A percentile compares a stretch with the other conserved stretches of the same genome.
Evolutionary conservation across 805 yeast genomes (phyloP).

Genomic region (Yarrowia phangngaensis): DNA sequence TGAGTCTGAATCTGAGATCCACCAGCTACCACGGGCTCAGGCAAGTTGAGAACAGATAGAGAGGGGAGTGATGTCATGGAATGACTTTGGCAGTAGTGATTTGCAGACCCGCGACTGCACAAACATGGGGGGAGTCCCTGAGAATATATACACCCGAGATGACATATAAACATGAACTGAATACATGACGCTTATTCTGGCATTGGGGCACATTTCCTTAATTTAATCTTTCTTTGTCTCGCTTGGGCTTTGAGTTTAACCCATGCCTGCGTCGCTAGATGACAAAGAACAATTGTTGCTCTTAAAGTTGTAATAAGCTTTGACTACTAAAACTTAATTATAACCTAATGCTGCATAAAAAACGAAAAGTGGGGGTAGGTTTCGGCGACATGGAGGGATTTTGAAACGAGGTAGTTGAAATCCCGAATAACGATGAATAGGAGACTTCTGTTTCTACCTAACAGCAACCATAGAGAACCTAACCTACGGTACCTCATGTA

Average conservation of each 20-base stretch:
- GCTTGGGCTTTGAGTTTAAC: conserved; percentile 13
- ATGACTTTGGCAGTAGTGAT: no score
- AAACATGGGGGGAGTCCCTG: not conserved
- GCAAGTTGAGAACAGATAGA: conserved; percentile 10
- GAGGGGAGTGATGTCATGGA: conserved; percentile 13
- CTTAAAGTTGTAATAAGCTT: not conserved
- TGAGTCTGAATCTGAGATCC: not conserved
- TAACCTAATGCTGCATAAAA: no score
- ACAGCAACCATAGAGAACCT: no score
- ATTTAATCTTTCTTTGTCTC: conserved; percentile 12
- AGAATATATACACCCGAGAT: conserved; percentile 4
- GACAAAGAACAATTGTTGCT: conserved; percentile 5
- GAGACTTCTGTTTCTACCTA: no score
- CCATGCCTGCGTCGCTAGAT: conserved; percentile 18
- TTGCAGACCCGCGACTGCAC: no score
- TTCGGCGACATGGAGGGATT: no score
- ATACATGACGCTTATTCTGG: conserved; percentile 18
- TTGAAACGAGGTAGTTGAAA: no score
- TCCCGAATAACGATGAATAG: no score
- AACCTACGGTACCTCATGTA: no score
- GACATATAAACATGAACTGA: conserved; percentile 7
- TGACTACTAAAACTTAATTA: no score
- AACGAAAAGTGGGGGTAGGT: not conserved
- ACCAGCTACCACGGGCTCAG: conserved; percentile 5
- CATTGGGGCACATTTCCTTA: conserved; percentile 15